Evolutionary conservation across 2,329 filamentous ascomycete species (phyloP).

Genomic region (Dactylellina cionopaga): DNA sequence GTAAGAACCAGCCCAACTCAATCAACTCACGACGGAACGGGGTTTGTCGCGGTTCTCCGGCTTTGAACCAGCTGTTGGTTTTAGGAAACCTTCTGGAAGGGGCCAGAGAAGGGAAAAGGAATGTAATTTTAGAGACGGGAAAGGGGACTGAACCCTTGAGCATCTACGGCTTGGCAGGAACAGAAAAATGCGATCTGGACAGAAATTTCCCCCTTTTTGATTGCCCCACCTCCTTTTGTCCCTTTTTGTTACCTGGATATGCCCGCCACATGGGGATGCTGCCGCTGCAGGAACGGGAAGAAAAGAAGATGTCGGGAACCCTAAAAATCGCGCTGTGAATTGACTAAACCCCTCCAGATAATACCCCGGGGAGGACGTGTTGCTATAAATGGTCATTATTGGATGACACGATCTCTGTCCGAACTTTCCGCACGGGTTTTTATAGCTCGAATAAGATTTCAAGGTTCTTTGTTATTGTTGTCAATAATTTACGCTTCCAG

Average conservation of each 20-base stretch:
- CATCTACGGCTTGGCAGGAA: conserved; percentile 36
- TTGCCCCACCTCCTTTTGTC: neutral
- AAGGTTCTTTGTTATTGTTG: too few species aligned
- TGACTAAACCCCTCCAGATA: neutral
- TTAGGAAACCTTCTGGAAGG: conserved; percentile 49
- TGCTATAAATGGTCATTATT: conserved; percentile 32
- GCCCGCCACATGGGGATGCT: conserved; percentile 13
- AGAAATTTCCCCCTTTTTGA: conserved; percentile 6
- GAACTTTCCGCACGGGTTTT: neutral
- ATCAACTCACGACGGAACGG: neutral
- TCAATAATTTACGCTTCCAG: neutral
- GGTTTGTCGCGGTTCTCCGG: neutral
- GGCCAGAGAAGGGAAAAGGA: neutral
- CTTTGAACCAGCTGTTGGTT: neutral
- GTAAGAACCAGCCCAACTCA: neutral
- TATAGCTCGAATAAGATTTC: too few species aligned
- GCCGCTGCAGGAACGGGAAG: conserved; percentile 11
- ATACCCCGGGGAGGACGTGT: too few species aligned
- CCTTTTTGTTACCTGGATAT: conserved; percentile 11
- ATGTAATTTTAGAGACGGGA: conserved; percentile 44
- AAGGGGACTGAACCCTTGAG: neutral
- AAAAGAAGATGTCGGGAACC: neutral
- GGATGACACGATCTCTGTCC: neutral
- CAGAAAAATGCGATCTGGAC: conserved; percentile 20
- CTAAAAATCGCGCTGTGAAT: conserved; percentile 4